A percentile compares a stretch with the other conserved stretches of the same genome.
Evolutionary conservation across 177 flowering plant genomes (phyloP).

Genomic region (Vitis hybrid): DNA sequence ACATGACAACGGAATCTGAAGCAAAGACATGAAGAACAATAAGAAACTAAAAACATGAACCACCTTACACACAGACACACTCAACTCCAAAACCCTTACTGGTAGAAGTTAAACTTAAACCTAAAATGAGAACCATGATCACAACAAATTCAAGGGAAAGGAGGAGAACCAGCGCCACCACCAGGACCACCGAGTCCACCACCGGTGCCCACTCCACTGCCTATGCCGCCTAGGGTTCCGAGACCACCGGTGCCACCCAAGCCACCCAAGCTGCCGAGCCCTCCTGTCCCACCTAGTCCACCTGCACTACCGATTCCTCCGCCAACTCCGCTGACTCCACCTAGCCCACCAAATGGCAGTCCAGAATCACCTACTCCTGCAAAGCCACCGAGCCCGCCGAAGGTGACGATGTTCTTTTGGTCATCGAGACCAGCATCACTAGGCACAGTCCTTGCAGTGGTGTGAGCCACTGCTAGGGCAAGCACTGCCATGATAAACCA

Average conservation of each 20-base stretch:
- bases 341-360: constrained; percentile 2
- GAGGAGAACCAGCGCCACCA: no score
- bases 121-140: no score
- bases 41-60: no score
- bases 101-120: no score
- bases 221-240: constrained; percentile 8
- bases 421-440: constrained; percentile 26
- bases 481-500: constrained; percentile 17
- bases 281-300: constrained; percentile 9
- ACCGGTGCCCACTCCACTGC: constrained; percentile 3
- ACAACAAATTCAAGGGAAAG: no score
- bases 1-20: no score
- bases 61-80: no score
- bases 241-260: constrained; percentile 13
- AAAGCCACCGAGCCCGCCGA: constrained; percentile 17
- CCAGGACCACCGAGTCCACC: not conserved
- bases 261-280: constrained; percentile 2
- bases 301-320: constrained; percentile 7
- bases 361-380: constrained; percentile 6
- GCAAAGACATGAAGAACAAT: no score
- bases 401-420: constrained; percentile 35
- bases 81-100: no score
- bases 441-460: constrained; percentile 20
- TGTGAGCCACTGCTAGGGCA: constrained; percentile 20
- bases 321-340: constrained; percentile 17